phyloP scores from a whole-genome alignment of 2,329 filamentous ascomycete species.

The Penicillium rolfsii region DNA sequence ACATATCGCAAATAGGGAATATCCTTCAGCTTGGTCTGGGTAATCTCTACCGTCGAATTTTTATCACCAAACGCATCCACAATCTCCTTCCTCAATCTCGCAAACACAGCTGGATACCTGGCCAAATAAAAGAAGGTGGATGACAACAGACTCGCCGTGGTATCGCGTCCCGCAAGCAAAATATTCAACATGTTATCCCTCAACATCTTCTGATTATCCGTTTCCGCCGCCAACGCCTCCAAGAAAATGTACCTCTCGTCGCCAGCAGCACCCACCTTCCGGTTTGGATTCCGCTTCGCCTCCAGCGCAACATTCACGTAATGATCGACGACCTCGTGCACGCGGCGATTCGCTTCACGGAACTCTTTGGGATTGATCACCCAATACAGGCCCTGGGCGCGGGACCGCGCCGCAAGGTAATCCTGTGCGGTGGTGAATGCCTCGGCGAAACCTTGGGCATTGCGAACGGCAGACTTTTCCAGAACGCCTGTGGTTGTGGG shows the following conservation, averaged over 20 bases:
- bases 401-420: slow-evolving; percentile 34
- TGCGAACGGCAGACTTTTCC: slow-evolving; percentile 41
- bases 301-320: slow-evolving; percentile 52
- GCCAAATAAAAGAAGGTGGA: slow-evolving; percentile 54
- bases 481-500: slow-evolving; percentile 54
- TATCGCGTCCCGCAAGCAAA: slow-evolving; percentile 57
- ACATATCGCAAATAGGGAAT: slow-evolving; percentile 46
- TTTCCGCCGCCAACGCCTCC: slow-evolving; percentile 52
- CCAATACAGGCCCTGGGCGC: slow-evolving; percentile 43
- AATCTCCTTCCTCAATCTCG: slow-evolving; percentile 41
- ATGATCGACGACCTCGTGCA: slow-evolving; percentile 55
- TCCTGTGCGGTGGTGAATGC: slow-evolving; percentile 43
- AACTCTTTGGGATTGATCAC: slow-evolving; percentile 46
- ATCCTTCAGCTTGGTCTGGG: slow-evolving; percentile 49
- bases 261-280: slow-evolving; percentile 26
- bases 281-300: slow-evolving; percentile 38
- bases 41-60: slow-evolving; percentile 43
- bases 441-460: slow-evolving; percentile 40
- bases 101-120: slow-evolving; percentile 42
- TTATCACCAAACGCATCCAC: slow-evolving; percentile 48
- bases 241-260: slow-evolving; percentile 54
- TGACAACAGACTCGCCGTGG: slow-evolving; percentile 52
- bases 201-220: slow-evolving; percentile 50
- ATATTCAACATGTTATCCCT: slow-evolving; percentile 56
- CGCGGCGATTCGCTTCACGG: slow-evolving; percentile 43